Evolutionary conservation across 441 rosid species (phyloP), one percentile per base, ranked within the genome.

Genomic region (Arabidopsis lyrata): DNA sequence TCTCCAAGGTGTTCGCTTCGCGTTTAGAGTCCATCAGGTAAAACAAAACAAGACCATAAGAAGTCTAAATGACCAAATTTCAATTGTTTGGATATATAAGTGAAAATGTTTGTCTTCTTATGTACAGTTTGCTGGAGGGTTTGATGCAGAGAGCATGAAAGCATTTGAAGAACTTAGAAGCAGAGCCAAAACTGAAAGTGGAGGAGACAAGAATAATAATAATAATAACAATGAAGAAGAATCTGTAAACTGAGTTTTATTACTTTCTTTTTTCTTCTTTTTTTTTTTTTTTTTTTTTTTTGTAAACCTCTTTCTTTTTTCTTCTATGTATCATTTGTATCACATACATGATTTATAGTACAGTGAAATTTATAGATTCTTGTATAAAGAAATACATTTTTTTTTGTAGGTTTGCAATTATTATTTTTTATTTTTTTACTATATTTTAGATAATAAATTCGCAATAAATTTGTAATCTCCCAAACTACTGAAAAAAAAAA

Each of bases 11-110:
- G 92, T 92, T 22, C 95, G 96, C 1, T 95, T 95, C 15, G 99
- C 99, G 11, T 95, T 95, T 82, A 97, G 96, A 76, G 96, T 92
- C 68, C 99, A 95, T 79, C 97, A 95, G 95, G 99, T 92, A 86
- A 47, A 3, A 8, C 13, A 3, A 31, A 32, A 35, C 24, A 53
- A 41, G 15, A 53, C 29, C 16, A 32, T 20, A 14, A n/a, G 10
- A 32, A 66, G 14, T 8, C 13, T 20, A 27, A 0, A 4, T 66
- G 42, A 16, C 5, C 0, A 57, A 0, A 29, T 63, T 38, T 36
- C n/a, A 54, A 14, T 8, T 18, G 6, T 39, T 58, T 64, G 4
- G 6, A 20, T 13, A 15, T 9, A 5, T 39, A 15, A 68, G 47
- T 69, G 67, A 39, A 63, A 36, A 38, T 70, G 48, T 47, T 31